Evolutionary conservation across 2,329 filamentous ascomycete species (phyloP), one percentile per base, ranked within the genome.

Genomic region (Phialophora tarda): DNA sequence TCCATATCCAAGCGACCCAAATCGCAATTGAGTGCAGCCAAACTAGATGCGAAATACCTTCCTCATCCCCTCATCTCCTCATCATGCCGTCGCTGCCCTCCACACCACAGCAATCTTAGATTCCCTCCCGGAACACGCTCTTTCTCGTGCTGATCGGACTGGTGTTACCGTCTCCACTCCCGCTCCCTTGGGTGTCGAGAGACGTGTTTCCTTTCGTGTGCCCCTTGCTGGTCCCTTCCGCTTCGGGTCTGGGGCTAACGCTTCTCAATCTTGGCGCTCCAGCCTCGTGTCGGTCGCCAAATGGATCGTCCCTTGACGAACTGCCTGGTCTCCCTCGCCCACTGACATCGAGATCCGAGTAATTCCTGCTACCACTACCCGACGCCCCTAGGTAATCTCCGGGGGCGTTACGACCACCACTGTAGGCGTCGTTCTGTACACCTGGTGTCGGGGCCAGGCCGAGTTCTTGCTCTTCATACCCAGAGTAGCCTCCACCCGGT

Each of bases 401-500:
- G 12, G 53, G 26, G 12, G 7, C 17, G 17, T 55, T 55, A 8
- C 53, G 53, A 30, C 84, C 74, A 78, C 84, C 75, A 66, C 80
- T 78, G 58, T 74, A 75, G 50, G 79, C 78, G 69, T 81, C 78
- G 65, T 71, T n/a, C 69, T 71, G 59, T 54, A 71, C 51, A 17
- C 71, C 71, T 34, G 73, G 59, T 79, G 82, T 71, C 21, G 71
- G 63, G n/a, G 68, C 69, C 41, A 86, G 75, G 0, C 89, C 89
- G 4, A 92, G 80, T 77, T 93, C 91, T 74, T 91, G 87, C 79
- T 92, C 90, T 76, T 94, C 91, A 74, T 91, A 89, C n/a, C 65
- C 64, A 3, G 57, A 57, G 77, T 91, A 91, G 1, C 84, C 84
- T 24, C 82, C 82, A 1, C 81, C 79, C 1, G 85, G 86, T 12